Conservation (phyloP, 371 early-diverging fungal genomes). For the Globomyces sp. region DNA sequence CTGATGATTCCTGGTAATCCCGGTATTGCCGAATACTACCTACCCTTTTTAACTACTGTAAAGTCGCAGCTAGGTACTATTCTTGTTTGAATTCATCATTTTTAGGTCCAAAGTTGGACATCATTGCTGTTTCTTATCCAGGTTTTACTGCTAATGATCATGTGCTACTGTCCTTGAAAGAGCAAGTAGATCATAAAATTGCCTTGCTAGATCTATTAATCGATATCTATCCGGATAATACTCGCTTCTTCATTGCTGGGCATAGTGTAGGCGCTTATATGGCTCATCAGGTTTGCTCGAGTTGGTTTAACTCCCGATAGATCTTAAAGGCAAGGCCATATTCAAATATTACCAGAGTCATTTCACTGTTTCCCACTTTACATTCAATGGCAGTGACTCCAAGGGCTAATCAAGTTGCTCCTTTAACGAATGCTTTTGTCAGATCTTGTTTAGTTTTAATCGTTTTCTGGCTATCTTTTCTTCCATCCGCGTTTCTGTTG, state of each 20-base stretch:
- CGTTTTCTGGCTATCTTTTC: constrained; percentile 1
- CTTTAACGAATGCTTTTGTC: constrained; percentile 30
- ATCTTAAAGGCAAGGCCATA: constrained; percentile 50
- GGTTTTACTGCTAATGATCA: constrained; percentile 12
- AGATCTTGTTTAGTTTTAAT: constrained; percentile 33
- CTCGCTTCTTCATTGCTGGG: constrained; percentile 59
- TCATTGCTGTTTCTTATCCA: constrained; percentile 14
- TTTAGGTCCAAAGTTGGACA: constrained; percentile 45
- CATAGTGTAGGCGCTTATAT: constrained; percentile 73
- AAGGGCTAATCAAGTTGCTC: constrained; percentile 52
- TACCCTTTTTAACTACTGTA: constrained; percentile 55
- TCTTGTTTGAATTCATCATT: constrained; percentile 36
- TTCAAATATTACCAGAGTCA: constrained; percentile 58
- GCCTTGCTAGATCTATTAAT: constrained; percentile 57
- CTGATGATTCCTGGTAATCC: constrained; percentile 58
- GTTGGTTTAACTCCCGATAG: not conserved
- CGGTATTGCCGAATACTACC: constrained; percentile 71
- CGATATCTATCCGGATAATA: constrained; percentile 49
- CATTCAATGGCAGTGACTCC: constrained; percentile 73
- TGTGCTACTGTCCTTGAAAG: constrained; percentile 39
- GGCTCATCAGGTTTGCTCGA: constrained; percentile 16
- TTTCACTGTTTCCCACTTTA: constrained; percentile 77
- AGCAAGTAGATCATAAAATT: constrained; percentile 68
- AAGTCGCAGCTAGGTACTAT: constrained; percentile 41
- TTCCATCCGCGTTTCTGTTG: constrained; percentile 11